A percentile compares a stretch with the other conserved stretches of the same genome.
phyloP scores from a whole-genome alignment of 2,329 filamentous ascomycete genomes.

The Aureobasidium sp. region DNA sequence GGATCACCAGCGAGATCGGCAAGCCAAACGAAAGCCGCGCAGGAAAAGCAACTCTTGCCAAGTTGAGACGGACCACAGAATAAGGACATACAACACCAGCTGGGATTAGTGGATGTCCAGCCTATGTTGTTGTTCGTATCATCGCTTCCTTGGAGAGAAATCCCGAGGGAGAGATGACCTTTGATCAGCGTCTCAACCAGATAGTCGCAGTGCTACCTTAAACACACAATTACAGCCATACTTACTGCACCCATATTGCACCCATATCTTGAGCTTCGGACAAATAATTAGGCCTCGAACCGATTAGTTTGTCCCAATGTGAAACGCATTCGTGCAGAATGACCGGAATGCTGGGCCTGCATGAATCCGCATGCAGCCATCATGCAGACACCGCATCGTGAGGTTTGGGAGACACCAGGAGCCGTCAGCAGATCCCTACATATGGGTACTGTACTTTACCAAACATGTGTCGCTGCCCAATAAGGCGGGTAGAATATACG shows the following conservation, averaged over 20 bases:
- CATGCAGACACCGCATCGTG: constrained; percentile 3
- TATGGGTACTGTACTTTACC: too few species aligned
- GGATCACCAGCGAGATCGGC: constrained; percentile 59
- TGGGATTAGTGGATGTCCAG: too few species aligned
- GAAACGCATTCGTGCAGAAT: not conserved
- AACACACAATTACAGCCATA: too few species aligned
- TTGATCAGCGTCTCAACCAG: too few species aligned
- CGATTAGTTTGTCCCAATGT: not conserved
- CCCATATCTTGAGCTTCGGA: not conserved
- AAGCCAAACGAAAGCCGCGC: constrained; percentile 56
- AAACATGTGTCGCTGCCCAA: not conserved
- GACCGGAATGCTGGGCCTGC: not conserved
- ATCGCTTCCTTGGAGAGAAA: too few species aligned
- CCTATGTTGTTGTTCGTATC: too few species aligned
- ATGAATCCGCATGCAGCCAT: not conserved
- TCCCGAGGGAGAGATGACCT: too few species aligned
- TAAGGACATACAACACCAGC: not conserved
- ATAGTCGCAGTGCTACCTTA: too few species aligned
- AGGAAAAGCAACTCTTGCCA: constrained; percentile 46
- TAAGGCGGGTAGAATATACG: not conserved
- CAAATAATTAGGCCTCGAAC: too few species aligned
- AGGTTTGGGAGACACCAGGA: too few species aligned
- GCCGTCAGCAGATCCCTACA: constrained; percentile 1
- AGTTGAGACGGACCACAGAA: not conserved
- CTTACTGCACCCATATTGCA: not conserved